Evolutionary conservation across 75 land plant genomes (phyloP).

Genomic region (Ceratopteris richardii): DNA sequence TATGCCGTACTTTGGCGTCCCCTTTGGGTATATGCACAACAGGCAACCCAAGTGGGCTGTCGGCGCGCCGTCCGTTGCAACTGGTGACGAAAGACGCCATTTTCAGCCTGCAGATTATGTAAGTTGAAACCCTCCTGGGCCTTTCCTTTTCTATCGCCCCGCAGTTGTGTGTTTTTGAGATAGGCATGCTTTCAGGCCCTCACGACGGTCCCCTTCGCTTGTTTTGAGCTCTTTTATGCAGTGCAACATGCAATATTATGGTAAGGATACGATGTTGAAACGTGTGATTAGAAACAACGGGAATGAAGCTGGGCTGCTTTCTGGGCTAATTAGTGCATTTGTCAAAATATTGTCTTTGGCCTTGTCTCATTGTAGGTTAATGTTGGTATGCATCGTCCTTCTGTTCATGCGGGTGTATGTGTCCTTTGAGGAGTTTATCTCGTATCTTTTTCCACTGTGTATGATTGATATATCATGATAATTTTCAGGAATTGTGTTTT

Average conservation of each 20-base stretch:
- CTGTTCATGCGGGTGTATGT: too few species aligned
- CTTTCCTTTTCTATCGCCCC: conserved; percentile 1
- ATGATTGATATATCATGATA: too few species aligned
- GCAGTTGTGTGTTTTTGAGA: neutral
- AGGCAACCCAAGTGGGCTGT: too few species aligned
- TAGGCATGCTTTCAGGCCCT: too few species aligned
- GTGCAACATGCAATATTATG: neutral
- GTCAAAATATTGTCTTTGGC: too few species aligned
- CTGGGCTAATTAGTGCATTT: neutral
- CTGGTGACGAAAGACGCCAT: conserved; percentile 6
- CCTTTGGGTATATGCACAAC: too few species aligned
- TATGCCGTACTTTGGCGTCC: too few species aligned
- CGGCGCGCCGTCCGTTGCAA: neutral
- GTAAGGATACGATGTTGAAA: neutral
- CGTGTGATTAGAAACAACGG: neutral
- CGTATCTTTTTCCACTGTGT: too few species aligned
- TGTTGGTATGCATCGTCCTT: too few species aligned
- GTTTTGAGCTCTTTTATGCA: neutral
- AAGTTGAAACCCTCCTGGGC: neutral
- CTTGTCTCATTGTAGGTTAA: too few species aligned
- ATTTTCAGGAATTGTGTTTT: too few species aligned
- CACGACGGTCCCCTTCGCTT: neutral
- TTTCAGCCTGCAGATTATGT: conserved; percentile 4
- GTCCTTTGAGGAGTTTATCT: too few species aligned
- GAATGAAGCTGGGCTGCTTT: neutral